phyloP scores from a whole-genome alignment of 345 rosid genomes.

The Dipteronia dyeriana region DNA sequence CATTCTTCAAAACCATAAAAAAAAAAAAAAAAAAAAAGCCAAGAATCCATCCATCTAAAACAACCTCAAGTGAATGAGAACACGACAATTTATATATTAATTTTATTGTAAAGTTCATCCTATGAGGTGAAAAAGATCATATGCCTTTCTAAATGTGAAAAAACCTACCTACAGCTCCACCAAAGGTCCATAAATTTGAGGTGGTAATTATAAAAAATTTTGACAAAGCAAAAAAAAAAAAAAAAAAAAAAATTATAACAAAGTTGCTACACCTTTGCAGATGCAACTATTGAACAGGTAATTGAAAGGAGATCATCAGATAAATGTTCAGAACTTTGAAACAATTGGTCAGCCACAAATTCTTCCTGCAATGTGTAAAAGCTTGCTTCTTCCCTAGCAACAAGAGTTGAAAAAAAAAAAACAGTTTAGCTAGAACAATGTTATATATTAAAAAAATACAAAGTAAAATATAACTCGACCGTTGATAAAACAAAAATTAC shows the following conservation, averaged over 20 bases:
- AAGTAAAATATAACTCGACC: neutral
- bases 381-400: conserved; percentile 66
- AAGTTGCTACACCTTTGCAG: conserved; percentile 54
- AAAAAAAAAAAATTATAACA: neutral
- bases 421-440: neutral
- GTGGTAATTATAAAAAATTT: neutral
- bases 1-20: neutral
- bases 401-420: conserved; percentile 21
- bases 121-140: neutral
- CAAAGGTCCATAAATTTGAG: neutral
- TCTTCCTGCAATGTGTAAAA: conserved; percentile 82
- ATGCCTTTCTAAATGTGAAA: neutral
- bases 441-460: neutral
- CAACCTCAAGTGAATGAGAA: neutral
- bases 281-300: conserved; percentile 59
- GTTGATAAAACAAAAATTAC: neutral
- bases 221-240: neutral
- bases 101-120: neutral
- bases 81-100: neutral
- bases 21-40: neutral
- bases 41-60: neutral
- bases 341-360: conserved; percentile 83
- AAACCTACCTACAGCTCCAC: neutral
- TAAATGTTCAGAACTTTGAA: conserved; percentile 68
- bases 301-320: conserved; percentile 72